Evolutionary conservation across 1,284 basidiomycete genomes (phyloP).

Genomic region (Cryptococcus jaspeensis): DNA sequence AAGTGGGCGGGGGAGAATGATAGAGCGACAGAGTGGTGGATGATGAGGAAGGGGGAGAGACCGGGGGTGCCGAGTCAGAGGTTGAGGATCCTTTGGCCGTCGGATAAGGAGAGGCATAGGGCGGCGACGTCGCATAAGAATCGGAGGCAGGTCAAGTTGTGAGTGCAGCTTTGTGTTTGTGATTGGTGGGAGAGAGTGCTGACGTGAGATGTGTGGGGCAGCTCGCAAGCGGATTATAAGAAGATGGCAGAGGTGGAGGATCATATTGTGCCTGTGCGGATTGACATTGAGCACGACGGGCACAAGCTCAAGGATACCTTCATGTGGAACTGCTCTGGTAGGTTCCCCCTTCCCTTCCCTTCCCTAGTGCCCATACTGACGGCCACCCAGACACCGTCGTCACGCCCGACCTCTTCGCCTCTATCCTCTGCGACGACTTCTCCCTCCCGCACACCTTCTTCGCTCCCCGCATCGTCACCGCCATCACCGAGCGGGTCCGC

Average conservation of each 20-base stretch:
- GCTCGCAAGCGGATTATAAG: slow-evolving; percentile 45
- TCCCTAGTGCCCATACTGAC: neutral
- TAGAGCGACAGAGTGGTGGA: slow-evolving; percentile 48
- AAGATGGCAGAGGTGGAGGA: slow-evolving; percentile 49
- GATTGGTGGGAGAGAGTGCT: neutral
- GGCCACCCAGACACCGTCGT: slow-evolving; percentile 71
- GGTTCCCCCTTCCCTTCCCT: neutral
- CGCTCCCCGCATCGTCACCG: slow-evolving; percentile 70
- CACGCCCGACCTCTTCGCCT: slow-evolving; percentile 85
- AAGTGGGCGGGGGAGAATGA: slow-evolving; percentile 55
- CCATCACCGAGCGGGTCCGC: slow-evolving; percentile 86
- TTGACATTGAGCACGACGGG: slow-evolving; percentile 89
- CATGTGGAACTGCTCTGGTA: slow-evolving; percentile 92
- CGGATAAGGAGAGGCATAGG: slow-evolving; percentile 47
- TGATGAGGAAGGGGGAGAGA: slow-evolving; percentile 37
- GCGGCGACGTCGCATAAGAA: slow-evolving; percentile 54
- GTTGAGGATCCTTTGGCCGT: slow-evolving; percentile 69
- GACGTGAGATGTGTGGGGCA: slow-evolving; percentile 3
- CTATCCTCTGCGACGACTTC: slow-evolving; percentile 89
- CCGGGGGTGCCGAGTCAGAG: slow-evolving; percentile 49
- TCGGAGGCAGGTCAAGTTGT: slow-evolving; percentile 63
- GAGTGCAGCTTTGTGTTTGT: slow-evolving; percentile 48
- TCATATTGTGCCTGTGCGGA: slow-evolving; percentile 80
- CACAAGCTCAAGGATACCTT: slow-evolving; percentile 94
- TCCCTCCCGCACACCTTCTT: slow-evolving; percentile 66